Conservation (phyloP, 371 early-diverging fungal genomes). For the Phascolomyces articulosus region DNA sequence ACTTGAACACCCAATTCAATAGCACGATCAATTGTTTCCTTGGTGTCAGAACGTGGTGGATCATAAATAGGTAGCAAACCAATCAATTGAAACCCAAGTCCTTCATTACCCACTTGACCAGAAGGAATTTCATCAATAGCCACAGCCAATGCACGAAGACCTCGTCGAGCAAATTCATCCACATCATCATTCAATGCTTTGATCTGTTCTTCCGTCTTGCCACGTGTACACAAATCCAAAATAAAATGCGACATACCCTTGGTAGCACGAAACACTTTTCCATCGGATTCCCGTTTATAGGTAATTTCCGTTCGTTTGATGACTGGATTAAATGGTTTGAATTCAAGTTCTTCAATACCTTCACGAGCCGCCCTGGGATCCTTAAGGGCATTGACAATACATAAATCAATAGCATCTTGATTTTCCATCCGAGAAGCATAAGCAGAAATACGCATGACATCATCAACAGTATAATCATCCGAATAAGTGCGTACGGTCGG, state of each 20-base stretch:
- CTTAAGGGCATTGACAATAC: conserved; percentile 69
- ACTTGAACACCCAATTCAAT: conserved; percentile 87
- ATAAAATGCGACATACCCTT: conserved; percentile 81
- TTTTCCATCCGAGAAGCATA: conserved; percentile 74
- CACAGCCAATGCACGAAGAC: conserved; percentile 86
- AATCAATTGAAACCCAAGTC: conserved; percentile 55
- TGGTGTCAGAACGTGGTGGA: conserved; percentile 85
- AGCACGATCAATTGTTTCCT: conserved; percentile 85
- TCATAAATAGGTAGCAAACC: conserved; percentile 85
- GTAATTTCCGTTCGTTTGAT: conserved; percentile 88
- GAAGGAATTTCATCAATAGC: conserved; percentile 69
- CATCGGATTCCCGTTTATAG: conserved; percentile 61
- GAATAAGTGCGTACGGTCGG: conserved; percentile 62
- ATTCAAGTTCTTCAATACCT: conserved; percentile 70
- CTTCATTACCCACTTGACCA: conserved; percentile 44
- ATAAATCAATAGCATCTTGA: conserved; percentile 79
- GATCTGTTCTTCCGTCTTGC: conserved; percentile 64
- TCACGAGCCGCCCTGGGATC: conserved; percentile 61
- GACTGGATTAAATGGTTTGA: conserved; percentile 89
- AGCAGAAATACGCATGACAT: conserved; percentile 63
- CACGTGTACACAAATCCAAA: conserved; percentile 69
- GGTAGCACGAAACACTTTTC: conserved; percentile 65
- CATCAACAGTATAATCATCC: conserved; percentile 52
- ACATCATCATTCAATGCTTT: conserved; percentile 65
- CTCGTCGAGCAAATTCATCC: conserved; percentile 77